Conservation (phyloP, 2,329 filamentous ascomycete genomes). For the Claviceps maximensis region DNA sequence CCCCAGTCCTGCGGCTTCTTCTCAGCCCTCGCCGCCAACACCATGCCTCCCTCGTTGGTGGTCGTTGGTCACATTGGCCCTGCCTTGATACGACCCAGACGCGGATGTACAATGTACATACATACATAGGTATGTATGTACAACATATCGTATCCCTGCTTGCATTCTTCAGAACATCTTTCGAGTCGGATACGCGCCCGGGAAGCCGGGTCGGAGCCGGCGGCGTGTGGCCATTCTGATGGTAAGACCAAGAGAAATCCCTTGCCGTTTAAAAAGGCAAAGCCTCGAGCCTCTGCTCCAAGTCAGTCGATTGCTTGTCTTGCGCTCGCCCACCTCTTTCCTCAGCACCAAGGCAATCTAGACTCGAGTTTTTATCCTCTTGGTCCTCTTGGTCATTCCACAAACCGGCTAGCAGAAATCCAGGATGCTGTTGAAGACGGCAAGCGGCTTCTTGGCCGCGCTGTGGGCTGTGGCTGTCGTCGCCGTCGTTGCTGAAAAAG, state of each 20-base stretch:
- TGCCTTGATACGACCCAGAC: too few relatives aligned
- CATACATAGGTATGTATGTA: too few relatives aligned
- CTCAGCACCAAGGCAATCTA: background rate
- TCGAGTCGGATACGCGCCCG: background rate
- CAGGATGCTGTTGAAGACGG: conserved; percentile 9
- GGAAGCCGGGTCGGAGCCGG: background rate
- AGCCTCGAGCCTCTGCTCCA: background rate
- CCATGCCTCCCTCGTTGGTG: too few relatives aligned
- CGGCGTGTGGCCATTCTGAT: background rate
- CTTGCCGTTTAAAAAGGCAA: background rate
- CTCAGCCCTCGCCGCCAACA: too few relatives aligned
- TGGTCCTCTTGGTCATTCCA: background rate
- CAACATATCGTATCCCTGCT: background rate
- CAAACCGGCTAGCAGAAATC: background rate
- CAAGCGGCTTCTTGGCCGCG: conserved; percentile 13
- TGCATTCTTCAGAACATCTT: too few relatives aligned
- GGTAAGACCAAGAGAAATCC: background rate
- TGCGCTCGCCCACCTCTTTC: background rate
- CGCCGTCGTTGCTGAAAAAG: background rate
- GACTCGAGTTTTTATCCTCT: background rate
- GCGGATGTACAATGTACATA: too few relatives aligned
- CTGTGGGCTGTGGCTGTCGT: conserved; percentile 15
- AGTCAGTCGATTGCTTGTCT: background rate
- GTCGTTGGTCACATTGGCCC: too few relatives aligned
- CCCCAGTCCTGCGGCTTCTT: too few relatives aligned